phyloP scores from a whole-genome alignment of 306 rosid genomes.

The Prunus armeniaca region DNA sequence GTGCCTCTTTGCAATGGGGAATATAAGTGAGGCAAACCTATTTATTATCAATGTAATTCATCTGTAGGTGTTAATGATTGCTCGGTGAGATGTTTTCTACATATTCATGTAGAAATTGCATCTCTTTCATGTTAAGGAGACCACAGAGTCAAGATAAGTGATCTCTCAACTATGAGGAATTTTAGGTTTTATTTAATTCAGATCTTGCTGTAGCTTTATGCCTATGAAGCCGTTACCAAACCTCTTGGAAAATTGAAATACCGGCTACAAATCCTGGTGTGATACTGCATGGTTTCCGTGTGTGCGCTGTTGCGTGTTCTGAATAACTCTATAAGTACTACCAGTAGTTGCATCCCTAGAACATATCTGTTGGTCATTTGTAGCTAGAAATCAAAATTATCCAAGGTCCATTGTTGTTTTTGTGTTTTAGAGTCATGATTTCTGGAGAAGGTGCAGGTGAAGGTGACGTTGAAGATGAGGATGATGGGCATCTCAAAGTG shows the following conservation, averaged over 20 bases:
- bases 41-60: background rate
- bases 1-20: no score
- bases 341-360: background rate
- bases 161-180: background rate
- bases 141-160: background rate
- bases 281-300: no score
- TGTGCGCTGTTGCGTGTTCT: background rate
- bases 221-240: background rate
- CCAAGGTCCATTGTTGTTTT: background rate
- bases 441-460: background rate
- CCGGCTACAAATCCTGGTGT: no score
- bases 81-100: background rate
- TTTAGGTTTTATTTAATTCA: background rate
- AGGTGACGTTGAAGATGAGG: background rate
- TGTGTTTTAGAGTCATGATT: background rate
- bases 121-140: background rate
- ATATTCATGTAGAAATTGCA: background rate
- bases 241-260: no score
- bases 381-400: background rate
- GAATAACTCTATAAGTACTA: background rate
- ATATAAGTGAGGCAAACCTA: no score
- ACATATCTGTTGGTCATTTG: background rate
- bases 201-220: background rate
- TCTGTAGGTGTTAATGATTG: background rate
- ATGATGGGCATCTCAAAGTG: background rate